Evolutionary conservation across 352 stramenopile species (phyloP).

Genomic region (Pythium dissotocum): DNA sequence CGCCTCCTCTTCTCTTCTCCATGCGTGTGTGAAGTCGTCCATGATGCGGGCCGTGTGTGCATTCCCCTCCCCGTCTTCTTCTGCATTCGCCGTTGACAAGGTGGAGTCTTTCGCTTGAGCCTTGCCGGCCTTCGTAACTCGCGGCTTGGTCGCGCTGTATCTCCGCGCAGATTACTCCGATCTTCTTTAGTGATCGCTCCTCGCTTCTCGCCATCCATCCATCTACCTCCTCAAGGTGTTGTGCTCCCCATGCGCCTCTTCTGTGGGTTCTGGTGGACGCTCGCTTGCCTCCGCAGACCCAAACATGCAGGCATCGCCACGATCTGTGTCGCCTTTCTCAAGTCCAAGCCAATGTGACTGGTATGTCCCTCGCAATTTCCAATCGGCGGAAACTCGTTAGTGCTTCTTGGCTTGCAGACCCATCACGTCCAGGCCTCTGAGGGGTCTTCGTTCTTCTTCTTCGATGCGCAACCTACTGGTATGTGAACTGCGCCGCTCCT

Average conservation of each 20-base stretch:
- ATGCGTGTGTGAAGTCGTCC: background rate
- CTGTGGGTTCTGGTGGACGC: background rate
- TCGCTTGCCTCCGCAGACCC: background rate
- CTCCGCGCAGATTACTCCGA: background rate
- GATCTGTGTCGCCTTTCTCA: no score
- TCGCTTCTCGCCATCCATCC: background rate
- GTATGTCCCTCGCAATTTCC: no score
- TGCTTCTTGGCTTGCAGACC: no score
- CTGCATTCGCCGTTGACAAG: background rate
- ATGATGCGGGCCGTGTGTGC: background rate
- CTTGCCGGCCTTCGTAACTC: background rate
- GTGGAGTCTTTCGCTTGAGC: background rate
- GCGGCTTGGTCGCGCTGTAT: background rate
- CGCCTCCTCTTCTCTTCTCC: no score
- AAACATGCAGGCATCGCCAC: no score
- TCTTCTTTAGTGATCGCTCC: no score
- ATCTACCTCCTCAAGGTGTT: background rate
- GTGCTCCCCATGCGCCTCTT: background rate
- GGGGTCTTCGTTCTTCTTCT: no score
- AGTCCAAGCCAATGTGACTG: no score
- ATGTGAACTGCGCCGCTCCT: no score
- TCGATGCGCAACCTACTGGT: no score
- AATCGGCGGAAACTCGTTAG: no score
- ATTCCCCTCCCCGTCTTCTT: background rate
- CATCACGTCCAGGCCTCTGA: no score